Base-by-base conservation (phyloP, 1,284 basidiomycete species). In the Apiotrichum mycotoxinovorans region DNA sequence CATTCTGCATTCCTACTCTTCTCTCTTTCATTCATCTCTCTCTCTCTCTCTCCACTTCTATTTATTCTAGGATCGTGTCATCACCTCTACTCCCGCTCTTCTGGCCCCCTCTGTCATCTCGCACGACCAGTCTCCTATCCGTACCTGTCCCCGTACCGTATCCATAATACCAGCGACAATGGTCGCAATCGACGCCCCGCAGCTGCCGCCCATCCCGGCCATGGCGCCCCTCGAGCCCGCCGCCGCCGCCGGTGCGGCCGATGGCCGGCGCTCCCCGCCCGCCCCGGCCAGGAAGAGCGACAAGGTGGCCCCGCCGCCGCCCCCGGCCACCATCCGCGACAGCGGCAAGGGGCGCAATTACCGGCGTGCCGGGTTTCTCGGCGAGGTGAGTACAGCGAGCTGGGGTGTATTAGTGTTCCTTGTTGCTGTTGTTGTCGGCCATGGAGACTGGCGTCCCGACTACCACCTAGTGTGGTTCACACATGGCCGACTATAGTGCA, bases 221-320 rank as follows among this genome's bases (percentile, higher is more conserved):
- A 26, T 33, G 14, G 52, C 43, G 3, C 52, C 34, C 5, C 43
- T 48, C 34, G 22, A 20, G 30, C n/a, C 18, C 27, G 10, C n/a
- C 15, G 46, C n/a, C 44, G 44, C 23, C 30, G 20, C 12, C n/a
- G 33, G 9, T 7, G 34, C 25, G 20, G 12, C 12, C 30, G 7
- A 22, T 23, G 30, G 27, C 12, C 7, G 20, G 12, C 25, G 27
- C 35, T 23, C 38, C 41, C 30, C 54, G 25, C 38, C 54, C 3
- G 20, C n/a, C 4, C 48, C 54, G 25, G 30, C 33, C 14, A 50
- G 48, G 42, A 49, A 60, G 44, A 40, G 37, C 45, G 68, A 84
- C 62, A 91, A 91, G 77, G 84, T 86, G 4, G 81, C 84, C 0
- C 89, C 89, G 0, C 88, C 89, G 0, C 88, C 87, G 0, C 91